A percentile compares a stretch with the other conserved stretches of the same genome.
Conservation (phyloP, 805 yeast genomes). For the Starmerella roubikii region DNA sequence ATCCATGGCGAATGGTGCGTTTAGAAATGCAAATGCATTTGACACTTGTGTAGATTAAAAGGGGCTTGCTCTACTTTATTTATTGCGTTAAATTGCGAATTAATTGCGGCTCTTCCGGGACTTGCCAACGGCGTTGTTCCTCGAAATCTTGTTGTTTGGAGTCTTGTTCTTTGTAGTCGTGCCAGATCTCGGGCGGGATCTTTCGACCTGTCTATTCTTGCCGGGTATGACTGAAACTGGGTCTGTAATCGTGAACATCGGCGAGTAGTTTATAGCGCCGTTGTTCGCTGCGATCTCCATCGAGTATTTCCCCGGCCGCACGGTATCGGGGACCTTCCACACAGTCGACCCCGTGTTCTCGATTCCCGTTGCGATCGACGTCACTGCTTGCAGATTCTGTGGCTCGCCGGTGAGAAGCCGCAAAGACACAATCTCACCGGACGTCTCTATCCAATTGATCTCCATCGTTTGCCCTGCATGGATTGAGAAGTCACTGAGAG, state of each 20-base stretch:
- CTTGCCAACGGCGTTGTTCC: background rate
- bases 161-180: too few relatives aligned
- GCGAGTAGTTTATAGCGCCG: conserved; percentile 23
- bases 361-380: conserved; percentile 21
- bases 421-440: conserved; percentile 19
- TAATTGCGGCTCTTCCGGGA: background rate
- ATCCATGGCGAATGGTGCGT: conserved; percentile 18
- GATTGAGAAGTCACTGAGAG: conserved; percentile 12
- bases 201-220: too few relatives aligned
- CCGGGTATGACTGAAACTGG: too few relatives aligned
- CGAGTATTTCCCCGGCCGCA: conserved; percentile 13
- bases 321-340: conserved; percentile 22
- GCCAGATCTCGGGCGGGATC: too few relatives aligned
- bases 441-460: conserved; percentile 23
- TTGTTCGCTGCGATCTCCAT: conserved; percentile 18
- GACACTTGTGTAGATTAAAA: background rate
- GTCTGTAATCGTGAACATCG: conserved; percentile 16
- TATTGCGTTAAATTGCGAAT: background rate
- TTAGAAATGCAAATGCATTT: background rate
- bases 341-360: conserved; percentile 22
- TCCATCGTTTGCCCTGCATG: conserved; percentile 22
- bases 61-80: too few relatives aligned
- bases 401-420: conserved; percentile 22
- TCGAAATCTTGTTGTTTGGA: too few relatives aligned
- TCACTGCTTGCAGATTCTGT: conserved; percentile 17